These are phyloP conservation scores for Pleurotus ostreatus DNA, from an alignment of 768 basidiomycete species.

Conservation along the genomic window DNA sequence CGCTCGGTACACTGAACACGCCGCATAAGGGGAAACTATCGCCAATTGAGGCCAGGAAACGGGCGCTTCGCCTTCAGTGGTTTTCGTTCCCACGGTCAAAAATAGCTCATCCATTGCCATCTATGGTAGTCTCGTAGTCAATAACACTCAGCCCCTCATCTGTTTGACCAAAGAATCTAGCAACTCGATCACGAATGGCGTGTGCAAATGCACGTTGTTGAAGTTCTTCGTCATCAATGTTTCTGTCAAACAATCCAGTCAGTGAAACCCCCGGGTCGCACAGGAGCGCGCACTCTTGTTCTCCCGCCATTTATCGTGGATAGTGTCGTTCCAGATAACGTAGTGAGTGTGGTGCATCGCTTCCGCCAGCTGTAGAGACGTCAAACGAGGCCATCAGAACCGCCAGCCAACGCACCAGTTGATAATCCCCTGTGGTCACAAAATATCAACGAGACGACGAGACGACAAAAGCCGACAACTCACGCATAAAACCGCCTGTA, in stretches of 20 bases:
- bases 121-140: too few relatives aligned
- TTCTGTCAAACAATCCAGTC: background rate
- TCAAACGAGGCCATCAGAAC: background rate
- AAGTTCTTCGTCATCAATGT: constrained; percentile 1
- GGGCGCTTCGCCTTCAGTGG: too few relatives aligned
- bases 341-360: constrained; percentile 7
- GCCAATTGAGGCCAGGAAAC: too few relatives aligned
- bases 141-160: background rate
- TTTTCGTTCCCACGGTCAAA: too few relatives aligned
- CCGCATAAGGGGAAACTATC: too few relatives aligned
- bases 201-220: background rate
- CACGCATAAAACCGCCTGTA: background rate
- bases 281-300: background rate
- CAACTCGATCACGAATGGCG: background rate
- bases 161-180: background rate
- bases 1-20: too few relatives aligned
- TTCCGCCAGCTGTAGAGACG: background rate
- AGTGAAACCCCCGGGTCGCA: background rate
- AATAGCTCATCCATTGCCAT: too few relatives aligned
- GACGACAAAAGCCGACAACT: background rate
- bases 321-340: constrained; percentile 7
- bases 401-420: background rate
- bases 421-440: background rate
- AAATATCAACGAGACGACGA: too few relatives aligned
- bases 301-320: background rate